These are phyloP conservation scores for Naganishia randhawae DNA, from an alignment of 768 basidiomycete species.

Conservation along the genomic window DNA sequence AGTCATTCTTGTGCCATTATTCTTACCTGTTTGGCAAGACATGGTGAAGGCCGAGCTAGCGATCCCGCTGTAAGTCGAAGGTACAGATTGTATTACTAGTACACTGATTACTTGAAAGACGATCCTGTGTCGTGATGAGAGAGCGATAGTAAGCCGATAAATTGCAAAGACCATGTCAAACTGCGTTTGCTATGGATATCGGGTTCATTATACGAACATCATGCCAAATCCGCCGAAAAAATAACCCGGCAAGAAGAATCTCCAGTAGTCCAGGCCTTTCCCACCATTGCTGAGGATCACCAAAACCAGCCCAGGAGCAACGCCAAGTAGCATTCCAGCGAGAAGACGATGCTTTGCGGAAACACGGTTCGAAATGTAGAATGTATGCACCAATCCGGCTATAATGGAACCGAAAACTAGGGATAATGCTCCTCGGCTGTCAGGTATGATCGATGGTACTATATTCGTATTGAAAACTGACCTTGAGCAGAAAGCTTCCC, in stretches of 20 bases:
- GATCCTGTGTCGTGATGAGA: neutral
- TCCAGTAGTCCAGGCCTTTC: constrained; percentile 42
- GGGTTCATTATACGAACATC: constrained; percentile 1
- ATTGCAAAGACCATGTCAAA: neutral
- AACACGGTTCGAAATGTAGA: neutral
- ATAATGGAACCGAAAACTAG: neutral
- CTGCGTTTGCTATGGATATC: neutral
- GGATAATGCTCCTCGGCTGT: neutral
- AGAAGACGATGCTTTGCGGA: too few species aligned
- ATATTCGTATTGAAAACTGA: neutral
- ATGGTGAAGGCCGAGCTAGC: constrained; percentile 41
- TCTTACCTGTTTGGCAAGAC: constrained; percentile 8
- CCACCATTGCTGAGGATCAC: constrained; percentile 42
- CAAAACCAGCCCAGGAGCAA: constrained; percentile 31
- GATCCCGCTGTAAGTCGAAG: constrained; percentile 42
- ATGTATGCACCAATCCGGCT: constrained; percentile 8
- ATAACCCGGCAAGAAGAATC: constrained; percentile 39
- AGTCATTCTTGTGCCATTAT: neutral
- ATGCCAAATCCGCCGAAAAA: constrained; percentile 30
- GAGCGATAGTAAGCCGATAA: neutral
- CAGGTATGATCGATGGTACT: neutral
- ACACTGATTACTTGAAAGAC: constrained; percentile 27
- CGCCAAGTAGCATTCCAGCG: too few species aligned
- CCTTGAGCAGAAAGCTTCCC: neutral
- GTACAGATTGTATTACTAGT: constrained; percentile 38